Evolutionary conservation across 768 basidiomycete species (phyloP).

Genomic region (Dioszegia aurantiaca): DNA sequence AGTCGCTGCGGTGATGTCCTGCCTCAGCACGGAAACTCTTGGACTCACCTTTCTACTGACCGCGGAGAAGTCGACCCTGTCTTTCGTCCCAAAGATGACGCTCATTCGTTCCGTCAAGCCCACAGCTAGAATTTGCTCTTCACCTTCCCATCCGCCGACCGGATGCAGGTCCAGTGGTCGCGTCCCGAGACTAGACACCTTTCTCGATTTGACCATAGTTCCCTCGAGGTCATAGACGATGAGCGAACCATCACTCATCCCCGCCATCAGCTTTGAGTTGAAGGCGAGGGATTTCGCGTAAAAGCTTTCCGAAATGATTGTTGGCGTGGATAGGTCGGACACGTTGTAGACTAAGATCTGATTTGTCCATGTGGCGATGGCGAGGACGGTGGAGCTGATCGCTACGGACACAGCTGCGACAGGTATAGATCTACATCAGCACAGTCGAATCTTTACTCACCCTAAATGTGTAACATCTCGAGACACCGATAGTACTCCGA

Average conservation of each 20-base stretch:
- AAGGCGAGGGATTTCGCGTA: constrained; percentile 27
- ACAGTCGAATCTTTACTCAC: background rate
- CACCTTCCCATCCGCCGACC: constrained; percentile 13
- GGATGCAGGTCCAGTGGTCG: constrained; percentile 32
- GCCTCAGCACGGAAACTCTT: constrained; percentile 1
- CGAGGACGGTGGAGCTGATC: constrained; percentile 16
- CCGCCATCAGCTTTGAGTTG: constrained; percentile 37
- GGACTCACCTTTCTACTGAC: constrained; percentile 39
- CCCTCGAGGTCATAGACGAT: constrained; percentile 33
- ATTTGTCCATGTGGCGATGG: constrained; percentile 38
- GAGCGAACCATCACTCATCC: constrained; percentile 44
- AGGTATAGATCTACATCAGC: background rate
- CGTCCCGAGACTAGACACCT: constrained; percentile 37
- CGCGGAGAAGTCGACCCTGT: constrained; percentile 41
- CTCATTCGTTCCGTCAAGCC: constrained; percentile 45
- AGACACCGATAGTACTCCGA: background rate
- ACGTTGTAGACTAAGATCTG: constrained; percentile 37
- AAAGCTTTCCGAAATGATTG: constrained; percentile 17
- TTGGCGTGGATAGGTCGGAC: constrained; percentile 9
- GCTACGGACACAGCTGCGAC: constrained; percentile 14
- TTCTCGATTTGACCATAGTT: constrained; percentile 23
- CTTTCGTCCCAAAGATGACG: constrained; percentile 40
- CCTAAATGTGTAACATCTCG: background rate
- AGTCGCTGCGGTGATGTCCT: constrained; percentile 38
- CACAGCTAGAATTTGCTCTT: constrained; percentile 32